These are phyloP conservation scores for Epithele typhae DNA, from an alignment of 768 basidiomycete genomes.

Conservation along the genomic window DNA sequence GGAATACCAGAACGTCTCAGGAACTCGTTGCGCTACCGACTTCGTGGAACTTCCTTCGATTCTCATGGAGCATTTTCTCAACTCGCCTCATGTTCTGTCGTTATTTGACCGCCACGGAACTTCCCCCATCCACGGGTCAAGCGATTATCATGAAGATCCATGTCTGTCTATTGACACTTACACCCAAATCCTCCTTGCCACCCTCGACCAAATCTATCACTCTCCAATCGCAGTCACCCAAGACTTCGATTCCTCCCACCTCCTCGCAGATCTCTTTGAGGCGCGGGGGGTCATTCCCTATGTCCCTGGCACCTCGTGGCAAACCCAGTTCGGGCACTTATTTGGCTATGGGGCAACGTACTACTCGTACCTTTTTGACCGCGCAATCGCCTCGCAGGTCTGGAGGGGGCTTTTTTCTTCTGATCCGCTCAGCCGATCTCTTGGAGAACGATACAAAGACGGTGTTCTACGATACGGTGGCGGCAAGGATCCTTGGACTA, in stretches of 20 bases:
- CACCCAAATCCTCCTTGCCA: conserved; percentile 84
- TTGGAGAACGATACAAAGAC: conserved; percentile 77
- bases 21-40: conserved; percentile 96
- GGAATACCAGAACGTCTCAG: conserved; percentile 96
- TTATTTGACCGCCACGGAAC: conserved; percentile 62
- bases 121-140: conserved; percentile 40
- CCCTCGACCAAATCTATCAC: conserved; percentile 88
- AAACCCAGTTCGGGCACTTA: conserved; percentile 93
- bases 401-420: conserved; percentile 72
- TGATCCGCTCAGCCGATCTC: conserved; percentile 64
- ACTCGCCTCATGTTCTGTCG: conserved; percentile 76
- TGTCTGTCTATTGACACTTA: conserved; percentile 86
- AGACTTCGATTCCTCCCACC: conserved; percentile 70
- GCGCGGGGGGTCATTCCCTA: conserved; percentile 78
- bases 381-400: conserved; percentile 91
- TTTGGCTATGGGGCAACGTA: conserved; percentile 98
- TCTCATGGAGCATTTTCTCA: conserved; percentile 97
- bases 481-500: conserved; percentile 89
- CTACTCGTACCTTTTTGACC: conserved; percentile 95
- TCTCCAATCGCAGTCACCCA: conserved; percentile 52
- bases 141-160: conserved; percentile 71
- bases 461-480: conserved; percentile 82
- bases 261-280: conserved; percentile 57
- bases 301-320: conserved; percentile 84
- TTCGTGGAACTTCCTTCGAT: conserved; percentile 98